Evolutionary conservation across 352 stramenopile species (phyloP).

Genomic region (Phytophthora constricta): DNA sequence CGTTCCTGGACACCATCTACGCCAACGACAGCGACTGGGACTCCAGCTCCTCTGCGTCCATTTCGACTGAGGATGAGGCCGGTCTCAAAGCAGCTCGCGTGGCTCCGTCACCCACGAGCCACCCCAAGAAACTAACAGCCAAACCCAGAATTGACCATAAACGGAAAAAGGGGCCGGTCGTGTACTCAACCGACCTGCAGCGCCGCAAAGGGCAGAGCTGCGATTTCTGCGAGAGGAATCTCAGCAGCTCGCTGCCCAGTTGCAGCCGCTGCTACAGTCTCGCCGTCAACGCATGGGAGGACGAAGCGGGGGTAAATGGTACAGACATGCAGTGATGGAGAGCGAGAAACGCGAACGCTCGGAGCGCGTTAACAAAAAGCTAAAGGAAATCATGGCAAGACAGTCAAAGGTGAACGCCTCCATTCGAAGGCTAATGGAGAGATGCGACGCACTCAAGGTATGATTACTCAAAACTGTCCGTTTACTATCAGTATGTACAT

Average conservation of each 20-base stretch:
- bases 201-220: constrained; percentile 33
- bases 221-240: constrained; percentile 17
- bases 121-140: not conserved
- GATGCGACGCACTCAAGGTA: constrained; percentile 20
- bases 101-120: too few relatives aligned
- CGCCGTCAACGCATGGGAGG: constrained; percentile 10
- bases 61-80: not conserved
- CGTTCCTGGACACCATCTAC: constrained; percentile 15
- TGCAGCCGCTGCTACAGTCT: constrained; percentile 17
- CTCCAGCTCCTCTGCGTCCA: constrained; percentile 7
- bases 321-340: constrained; percentile 18
- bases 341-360: constrained; percentile 29
- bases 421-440: constrained; percentile 21
- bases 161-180: constrained; percentile 26
- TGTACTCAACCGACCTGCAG: constrained; percentile 29
- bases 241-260: constrained; percentile 13
- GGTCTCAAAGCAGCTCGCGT: too few relatives aligned
- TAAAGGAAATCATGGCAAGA: constrained; percentile 32
- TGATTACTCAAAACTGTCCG: not conserved
- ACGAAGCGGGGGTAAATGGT: constrained; percentile 10
- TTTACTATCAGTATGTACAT: not conserved
- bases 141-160: constrained; percentile 22
- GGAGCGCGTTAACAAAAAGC: constrained; percentile 26
- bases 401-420: constrained; percentile 23
- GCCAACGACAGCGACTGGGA: constrained; percentile 23